Evolutionary conservation across 2,329 filamentous ascomycete genomes (phyloP).

Genomic region (Pochonia chlamydosporia): DNA sequence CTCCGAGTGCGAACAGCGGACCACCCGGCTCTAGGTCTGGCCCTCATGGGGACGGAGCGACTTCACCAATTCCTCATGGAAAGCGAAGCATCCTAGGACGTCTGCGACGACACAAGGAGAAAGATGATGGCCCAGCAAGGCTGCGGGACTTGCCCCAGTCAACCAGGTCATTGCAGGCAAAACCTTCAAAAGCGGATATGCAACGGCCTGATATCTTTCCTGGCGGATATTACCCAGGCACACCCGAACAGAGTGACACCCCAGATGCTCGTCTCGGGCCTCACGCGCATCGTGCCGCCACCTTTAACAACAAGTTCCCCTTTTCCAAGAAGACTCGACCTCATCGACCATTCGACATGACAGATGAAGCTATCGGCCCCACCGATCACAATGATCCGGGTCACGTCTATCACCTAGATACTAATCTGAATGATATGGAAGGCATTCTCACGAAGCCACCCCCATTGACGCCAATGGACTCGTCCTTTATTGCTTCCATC

Average conservation of each 20-base stretch:
- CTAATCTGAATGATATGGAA: constrained; percentile 84
- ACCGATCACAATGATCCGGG: constrained; percentile 54
- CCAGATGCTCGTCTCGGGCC: constrained; percentile 20
- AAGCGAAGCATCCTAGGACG: constrained; percentile 47
- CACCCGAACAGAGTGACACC: constrained; percentile 22
- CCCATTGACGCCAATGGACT: constrained; percentile 66
- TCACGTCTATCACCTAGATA: constrained; percentile 73
- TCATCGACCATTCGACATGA: constrained; percentile 42
- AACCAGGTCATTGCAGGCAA: constrained; percentile 45
- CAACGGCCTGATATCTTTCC: constrained; percentile 31
- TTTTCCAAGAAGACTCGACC: constrained; percentile 53
- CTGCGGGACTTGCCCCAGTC: constrained; percentile 46
- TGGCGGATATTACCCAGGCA: constrained; percentile 21
- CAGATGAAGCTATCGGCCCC: constrained; percentile 54
- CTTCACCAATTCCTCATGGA: constrained; percentile 50
- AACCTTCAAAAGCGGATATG: constrained; percentile 43
- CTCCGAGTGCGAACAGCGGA: constrained; percentile 65
- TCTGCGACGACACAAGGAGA: constrained; percentile 46
- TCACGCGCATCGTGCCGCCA: constrained; percentile 39
- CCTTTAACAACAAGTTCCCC: constrained; percentile 58
- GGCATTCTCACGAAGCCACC: constrained; percentile 73
- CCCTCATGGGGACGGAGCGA: constrained; percentile 44
- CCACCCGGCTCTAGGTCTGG: constrained; percentile 42
- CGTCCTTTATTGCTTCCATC: constrained; percentile 39
- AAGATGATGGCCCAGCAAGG: constrained; percentile 43